A percentile compares a stretch with the other conserved stretches of the same genome.
These are phyloP conservation scores for Termitomyces sp. DNA, from an alignment of 768 basidiomycete genomes.

Conservation along the genomic window DNA sequence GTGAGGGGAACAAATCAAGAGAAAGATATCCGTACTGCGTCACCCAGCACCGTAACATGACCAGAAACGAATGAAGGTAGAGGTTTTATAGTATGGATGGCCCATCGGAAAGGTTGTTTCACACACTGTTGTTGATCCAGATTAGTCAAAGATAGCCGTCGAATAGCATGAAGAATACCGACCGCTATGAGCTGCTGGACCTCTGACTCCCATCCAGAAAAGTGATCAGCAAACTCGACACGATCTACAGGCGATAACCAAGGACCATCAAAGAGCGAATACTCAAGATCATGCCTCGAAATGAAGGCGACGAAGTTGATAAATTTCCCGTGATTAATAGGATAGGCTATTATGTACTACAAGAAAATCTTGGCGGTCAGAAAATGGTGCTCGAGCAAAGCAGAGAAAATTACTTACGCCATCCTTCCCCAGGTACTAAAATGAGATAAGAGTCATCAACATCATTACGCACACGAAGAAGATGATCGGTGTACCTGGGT, in stretches of 20 bases:
- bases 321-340: constrained; percentile 49
- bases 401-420: constrained; percentile 24
- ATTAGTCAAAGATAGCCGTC: background rate
- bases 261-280: constrained; percentile 39
- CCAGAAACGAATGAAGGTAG: constrained; percentile 47
- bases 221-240: constrained; percentile 38
- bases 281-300: constrained; percentile 44
- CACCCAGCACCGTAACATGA: constrained; percentile 41
- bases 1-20: background rate
- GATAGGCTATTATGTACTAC: constrained; percentile 59
- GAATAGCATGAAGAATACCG: constrained; percentile 8
- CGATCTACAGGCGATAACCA: constrained; percentile 45
- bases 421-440: constrained; percentile 52
- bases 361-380: background rate
- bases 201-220: constrained; percentile 54
- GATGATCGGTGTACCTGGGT: constrained; percentile 34
- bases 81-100: constrained; percentile 51
- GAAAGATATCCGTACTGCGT: constrained; percentile 32
- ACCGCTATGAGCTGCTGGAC: constrained; percentile 53
- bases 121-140: constrained; percentile 34
- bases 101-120: constrained; percentile 52
- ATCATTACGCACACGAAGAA: background rate
- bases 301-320: constrained; percentile 62
- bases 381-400: background rate
- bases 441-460: background rate